Conservation (phyloP, 805 yeast genomes). For the Wickerhamomyces alni region DNA sequence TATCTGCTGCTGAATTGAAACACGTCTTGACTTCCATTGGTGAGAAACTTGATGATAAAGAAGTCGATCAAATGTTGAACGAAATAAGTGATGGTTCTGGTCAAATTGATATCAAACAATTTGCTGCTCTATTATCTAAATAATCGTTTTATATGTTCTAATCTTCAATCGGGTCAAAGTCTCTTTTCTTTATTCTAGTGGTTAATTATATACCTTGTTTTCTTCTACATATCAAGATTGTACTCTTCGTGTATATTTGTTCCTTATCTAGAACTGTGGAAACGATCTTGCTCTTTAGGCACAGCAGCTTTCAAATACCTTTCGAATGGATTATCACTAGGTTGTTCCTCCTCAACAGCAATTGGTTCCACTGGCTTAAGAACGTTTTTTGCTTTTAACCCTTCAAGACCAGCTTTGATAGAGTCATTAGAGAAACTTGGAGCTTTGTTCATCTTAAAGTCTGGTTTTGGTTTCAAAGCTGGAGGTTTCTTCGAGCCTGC, state of each 20-base stretch:
- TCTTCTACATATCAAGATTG: no score
- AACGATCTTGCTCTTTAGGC: conserved; percentile 29
- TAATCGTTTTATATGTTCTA: no score
- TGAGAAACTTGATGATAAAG: conserved; percentile 92
- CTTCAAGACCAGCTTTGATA: no score
- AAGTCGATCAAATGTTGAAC: conserved; percentile 93
- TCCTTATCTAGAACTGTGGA: no score
- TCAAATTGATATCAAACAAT: conserved; percentile 94
- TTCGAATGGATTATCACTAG: conserved; percentile 27
- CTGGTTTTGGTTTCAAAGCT: background rate
- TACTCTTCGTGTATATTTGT: no score
- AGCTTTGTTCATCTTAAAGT: background rate
- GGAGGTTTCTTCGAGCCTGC: conserved; percentile 1
- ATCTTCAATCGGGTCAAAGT: no score
- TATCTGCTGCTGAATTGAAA: conserved; percentile 92
- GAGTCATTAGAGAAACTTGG: no score
- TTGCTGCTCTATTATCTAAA: conserved; percentile 84
- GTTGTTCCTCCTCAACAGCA: conserved; percentile 1
- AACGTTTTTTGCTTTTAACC: background rate
- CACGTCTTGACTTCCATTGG: conserved; percentile 97
- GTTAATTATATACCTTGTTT: background rate
- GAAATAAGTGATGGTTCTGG: conserved; percentile 97
- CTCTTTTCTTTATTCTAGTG: background rate
- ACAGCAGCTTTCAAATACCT: conserved; percentile 32
- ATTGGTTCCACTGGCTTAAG: conserved; percentile 10